Conservation (phyloP, 2,329 filamentous ascomycete species). For the Colletotrichum siamense region DNA sequence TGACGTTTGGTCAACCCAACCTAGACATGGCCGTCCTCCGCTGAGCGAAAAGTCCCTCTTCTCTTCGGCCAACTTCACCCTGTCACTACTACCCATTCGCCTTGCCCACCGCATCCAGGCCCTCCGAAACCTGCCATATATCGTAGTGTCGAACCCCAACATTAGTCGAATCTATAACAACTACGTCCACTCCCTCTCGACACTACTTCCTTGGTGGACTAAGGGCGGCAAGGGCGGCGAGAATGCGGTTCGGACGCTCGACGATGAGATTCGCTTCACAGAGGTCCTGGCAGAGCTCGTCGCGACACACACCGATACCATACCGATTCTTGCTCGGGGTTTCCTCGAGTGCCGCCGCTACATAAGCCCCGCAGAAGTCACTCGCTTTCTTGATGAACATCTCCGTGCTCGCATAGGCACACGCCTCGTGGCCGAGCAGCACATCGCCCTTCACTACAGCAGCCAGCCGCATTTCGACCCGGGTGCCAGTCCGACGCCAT, state of each 20-base stretch:
- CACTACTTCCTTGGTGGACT: constrained; percentile 77
- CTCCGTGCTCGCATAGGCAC: constrained; percentile 93
- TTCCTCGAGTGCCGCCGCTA: constrained; percentile 95
- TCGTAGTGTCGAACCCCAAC: constrained; percentile 97
- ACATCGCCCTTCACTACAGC: constrained; percentile 84
- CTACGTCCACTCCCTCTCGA: constrained; percentile 91
- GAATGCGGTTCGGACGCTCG: constrained; percentile 71
- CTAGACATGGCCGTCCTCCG: constrained; percentile 79
- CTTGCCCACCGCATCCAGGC: constrained; percentile 94
- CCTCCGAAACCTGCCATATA: constrained; percentile 91
- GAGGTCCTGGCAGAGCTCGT: constrained; percentile 95
- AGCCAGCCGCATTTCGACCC: constrained; percentile 73
- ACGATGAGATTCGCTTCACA: constrained; percentile 91
- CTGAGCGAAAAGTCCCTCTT: constrained; percentile 81
- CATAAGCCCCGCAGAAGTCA: constrained; percentile 83
- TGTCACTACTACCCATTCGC: constrained; percentile 88
- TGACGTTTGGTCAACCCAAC: not conserved
- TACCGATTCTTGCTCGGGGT: constrained; percentile 87
- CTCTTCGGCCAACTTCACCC: constrained; percentile 92
- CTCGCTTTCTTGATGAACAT: constrained; percentile 90
- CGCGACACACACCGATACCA: constrained; percentile 91
- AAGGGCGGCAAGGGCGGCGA: constrained; percentile 37
- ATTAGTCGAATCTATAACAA: constrained; percentile 95
- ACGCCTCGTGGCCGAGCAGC: constrained; percentile 92
- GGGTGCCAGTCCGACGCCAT: constrained; percentile 53